Percentiles rank a stretch among this genome's conserved stretches.
These are phyloP conservation scores for Cunninghamia lanceolata DNA, from an alignment of 75 land plant genomes.

Conservation along the genomic window DNA sequence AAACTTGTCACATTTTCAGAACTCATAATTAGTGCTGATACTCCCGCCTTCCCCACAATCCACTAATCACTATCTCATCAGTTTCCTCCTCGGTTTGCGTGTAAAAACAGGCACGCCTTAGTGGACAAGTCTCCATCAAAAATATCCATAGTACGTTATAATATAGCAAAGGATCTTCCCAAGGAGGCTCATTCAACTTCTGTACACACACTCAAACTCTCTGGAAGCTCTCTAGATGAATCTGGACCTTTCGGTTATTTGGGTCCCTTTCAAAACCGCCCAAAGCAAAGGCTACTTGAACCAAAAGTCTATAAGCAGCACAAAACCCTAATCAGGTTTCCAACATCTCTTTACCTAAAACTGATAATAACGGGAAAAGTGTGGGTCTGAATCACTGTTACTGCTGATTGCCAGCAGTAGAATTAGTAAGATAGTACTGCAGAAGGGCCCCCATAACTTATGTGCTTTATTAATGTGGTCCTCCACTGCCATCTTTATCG, in stretches of 20 bases:
- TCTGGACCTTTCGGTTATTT: too few relatives aligned
- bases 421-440: not conserved
- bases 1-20: not conserved
- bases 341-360: too few relatives aligned
- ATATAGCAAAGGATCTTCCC: too few relatives aligned
- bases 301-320: too few relatives aligned
- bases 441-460: not conserved
- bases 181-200: too few relatives aligned
- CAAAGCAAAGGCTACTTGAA: too few relatives aligned
- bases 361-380: not conserved
- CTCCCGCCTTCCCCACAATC: not conserved
- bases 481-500: not conserved
- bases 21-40: not conserved
- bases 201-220: too few relatives aligned
- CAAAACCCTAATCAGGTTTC: not conserved
- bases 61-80: slow-evolving; percentile 4
- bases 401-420: not conserved
- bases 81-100: not conserved
- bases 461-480: not conserved
- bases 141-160: not conserved
- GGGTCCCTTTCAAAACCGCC: too few relatives aligned
- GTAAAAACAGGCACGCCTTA: not conserved
- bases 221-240: too few relatives aligned
- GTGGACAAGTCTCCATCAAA: not conserved
- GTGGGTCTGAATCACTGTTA: not conserved